Evolutionary conservation across 345 rosid genomes (phyloP), one percentile per base, ranked within the genome.

Genomic region (Theobroma cacao): DNA sequence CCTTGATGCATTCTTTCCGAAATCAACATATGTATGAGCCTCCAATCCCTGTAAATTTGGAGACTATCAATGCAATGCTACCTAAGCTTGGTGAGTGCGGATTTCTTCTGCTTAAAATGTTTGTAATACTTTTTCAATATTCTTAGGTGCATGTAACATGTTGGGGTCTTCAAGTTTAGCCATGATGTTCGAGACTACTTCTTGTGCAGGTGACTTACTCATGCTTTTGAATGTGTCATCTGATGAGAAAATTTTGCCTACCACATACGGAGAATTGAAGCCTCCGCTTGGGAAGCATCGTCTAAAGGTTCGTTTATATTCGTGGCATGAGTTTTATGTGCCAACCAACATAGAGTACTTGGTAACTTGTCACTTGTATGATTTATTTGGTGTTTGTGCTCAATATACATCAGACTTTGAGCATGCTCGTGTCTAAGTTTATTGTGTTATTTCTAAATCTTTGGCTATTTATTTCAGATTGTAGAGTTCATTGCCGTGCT

Each of bases 201-300:
- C 50, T 84, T 60, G 30, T 86, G 77, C 86, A 97, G 99, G 91
- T 65, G 90, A 91, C 84, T 81, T 97, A 84, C 94, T 91, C 72
- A 79, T 56, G 86, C 89, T 97, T 71, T 85, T 97, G 83, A 86
- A 88, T 72, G 91, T 94, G 28, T 83, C 88, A 75, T 90, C 92
- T 78, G 98, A 97, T 83, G 91, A 92, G 80, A 90, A 88, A 65
- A 43, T 94, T 77, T 86, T 97, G 89, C 96, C 94, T 17, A 97
- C 99, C 38, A 91, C 99, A 14, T 97, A 90, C 80, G 99, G 99
- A 69, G 93, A 91, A 82, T 80, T 97, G 79, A 93, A 91, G 87
- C 99, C 99, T 53, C 99, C 99, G 78, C 93, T 97, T 13, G 98
- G 99, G 82, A 94, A 97, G 84, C 94, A 94, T 85, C 98, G 99